Base-by-base conservation (phyloP, 441 rosid genomes). In the Gossypium schwendimanii region DNA sequence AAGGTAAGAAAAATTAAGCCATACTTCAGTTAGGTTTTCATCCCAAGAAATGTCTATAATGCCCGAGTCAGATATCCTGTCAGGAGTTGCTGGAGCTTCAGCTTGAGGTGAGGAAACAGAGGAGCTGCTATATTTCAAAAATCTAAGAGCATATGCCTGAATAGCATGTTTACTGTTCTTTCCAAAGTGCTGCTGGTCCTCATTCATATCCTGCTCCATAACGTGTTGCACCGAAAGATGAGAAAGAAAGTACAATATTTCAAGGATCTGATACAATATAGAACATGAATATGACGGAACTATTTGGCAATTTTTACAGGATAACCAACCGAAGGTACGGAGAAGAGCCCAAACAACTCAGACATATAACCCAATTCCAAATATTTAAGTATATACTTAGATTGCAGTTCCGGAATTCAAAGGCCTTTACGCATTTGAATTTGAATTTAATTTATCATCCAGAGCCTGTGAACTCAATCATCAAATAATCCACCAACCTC, bases 1-100 rank as follows among this genome's bases (percentile, higher is more conserved):
- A n/a, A 28, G n/a, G 41, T 33, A 15, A 24, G 36, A 74, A 45
- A 78, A 52, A 69, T 57, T 36, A 67, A 62, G 18, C 41, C 90
- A 70, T 89, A 94, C 99, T 84, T 96, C 98, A 62, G 96, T 83
- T 59, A 91, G 84, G 72, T 83, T 83, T 80, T 91, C 91, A 80
- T 89, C 94, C 88, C 90, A 81, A 28, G 94, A 87, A 69, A 73
- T 66, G 44, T 89, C 95, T 81, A 80, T 61, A 78, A 80, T 76
- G 77, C 86, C 90, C 36, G 73, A 65, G 69, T 87, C 89, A 69
- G 82, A 86, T 62, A 83, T 73, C 72, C 81, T 80, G 77, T 86
- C 90, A 53, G 93, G 85, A 74, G 89, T 84, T 73, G 85, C 76
- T 7, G 88, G 93, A 68, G 86, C 89, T 76, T 88, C 91, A 58